Conservation (phyloP, 2,329 filamentous ascomycete genomes). For the Cladosporium sp. region DNA sequence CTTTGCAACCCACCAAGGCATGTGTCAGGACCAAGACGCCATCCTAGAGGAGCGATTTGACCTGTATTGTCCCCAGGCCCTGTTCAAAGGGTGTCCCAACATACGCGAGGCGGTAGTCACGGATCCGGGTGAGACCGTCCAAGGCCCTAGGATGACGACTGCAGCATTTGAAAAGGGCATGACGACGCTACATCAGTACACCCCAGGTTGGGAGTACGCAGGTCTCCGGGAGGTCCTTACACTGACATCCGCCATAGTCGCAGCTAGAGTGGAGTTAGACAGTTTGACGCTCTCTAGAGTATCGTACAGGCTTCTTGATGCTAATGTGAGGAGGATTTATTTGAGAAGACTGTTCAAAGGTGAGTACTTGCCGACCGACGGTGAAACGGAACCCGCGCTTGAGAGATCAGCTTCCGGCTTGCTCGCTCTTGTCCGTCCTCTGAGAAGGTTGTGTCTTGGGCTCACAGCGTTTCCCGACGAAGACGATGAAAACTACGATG, state of each 20-base stretch:
- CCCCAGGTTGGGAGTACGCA: background rate
- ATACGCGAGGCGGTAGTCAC: constrained; percentile 1
- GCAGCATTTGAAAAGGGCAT: background rate
- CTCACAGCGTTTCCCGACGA: background rate
- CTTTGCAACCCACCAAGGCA: background rate
- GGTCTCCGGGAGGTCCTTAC: background rate
- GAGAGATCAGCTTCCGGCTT: background rate
- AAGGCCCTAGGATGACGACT: background rate
- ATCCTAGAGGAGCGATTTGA: background rate
- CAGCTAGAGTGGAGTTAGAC: background rate
- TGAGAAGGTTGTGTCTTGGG: background rate
- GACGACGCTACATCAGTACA: background rate
- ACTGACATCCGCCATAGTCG: background rate
- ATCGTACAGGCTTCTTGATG: background rate
- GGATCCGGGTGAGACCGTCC: background rate
- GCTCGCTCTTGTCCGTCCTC: background rate
- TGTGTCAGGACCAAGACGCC: background rate
- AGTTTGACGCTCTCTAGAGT: background rate
- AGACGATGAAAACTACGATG: background rate
- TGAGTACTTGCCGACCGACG: background rate
- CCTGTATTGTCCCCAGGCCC: background rate
- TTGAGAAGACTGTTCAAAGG: too few relatives aligned
- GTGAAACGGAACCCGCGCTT: background rate
- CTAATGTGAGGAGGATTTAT: too few relatives aligned
- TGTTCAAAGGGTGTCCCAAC: background rate